Base-by-base conservation (phyloP, 306 rosid genomes). In the Inga oerstediana region DNA sequence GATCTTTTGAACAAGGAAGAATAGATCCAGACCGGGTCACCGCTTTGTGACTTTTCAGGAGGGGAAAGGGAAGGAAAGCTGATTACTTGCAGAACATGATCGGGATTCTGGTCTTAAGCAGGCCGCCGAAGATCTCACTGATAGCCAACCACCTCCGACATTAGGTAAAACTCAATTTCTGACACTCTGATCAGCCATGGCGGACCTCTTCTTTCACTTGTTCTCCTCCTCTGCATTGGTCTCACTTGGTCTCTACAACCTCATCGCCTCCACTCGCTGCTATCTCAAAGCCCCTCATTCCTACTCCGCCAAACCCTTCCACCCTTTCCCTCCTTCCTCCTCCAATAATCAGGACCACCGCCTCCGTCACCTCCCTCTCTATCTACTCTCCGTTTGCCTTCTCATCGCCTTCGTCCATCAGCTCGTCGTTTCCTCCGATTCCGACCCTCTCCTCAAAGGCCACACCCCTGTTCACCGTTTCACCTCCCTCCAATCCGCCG, bases 251-350 rank as follows among this genome's bases (percentile, higher is more conserved):
- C 80, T 96, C 4, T 91, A 91, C 89, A 94, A 96, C 72, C 89
- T 92, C 32, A 80, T 89, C 45, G 79, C 83, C 81, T 80, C 90
- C 56, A 93, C 89, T 17, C 86, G 90, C 49, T 84, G 73, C 86
- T 89, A 84, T 85, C 90, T 93, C 59, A 92, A 90, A 87, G 87
- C 92, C 22, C 97, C 98, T 0, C 93, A 88, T 79, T 51, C 93
- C 62, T 96, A 92, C 89, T 54, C 83, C 15, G 96, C 99, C 82
- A 93, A 86, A 85, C 98, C 97, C 81, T 96, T 83, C 89, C 98
- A 96, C 85, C 92, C 92, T 1, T 84, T 91, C 84, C 93, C 76
- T 44, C 76, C 76, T 71, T 44, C 56, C 78, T 24, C 89, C 51
- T 74, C 89, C 61, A 39, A 39, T 68, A 37, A 48, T 79, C 4